phyloP scores from a whole-genome alignment of 768 basidiomycete species.

The Lentinula aciculospora region DNA sequence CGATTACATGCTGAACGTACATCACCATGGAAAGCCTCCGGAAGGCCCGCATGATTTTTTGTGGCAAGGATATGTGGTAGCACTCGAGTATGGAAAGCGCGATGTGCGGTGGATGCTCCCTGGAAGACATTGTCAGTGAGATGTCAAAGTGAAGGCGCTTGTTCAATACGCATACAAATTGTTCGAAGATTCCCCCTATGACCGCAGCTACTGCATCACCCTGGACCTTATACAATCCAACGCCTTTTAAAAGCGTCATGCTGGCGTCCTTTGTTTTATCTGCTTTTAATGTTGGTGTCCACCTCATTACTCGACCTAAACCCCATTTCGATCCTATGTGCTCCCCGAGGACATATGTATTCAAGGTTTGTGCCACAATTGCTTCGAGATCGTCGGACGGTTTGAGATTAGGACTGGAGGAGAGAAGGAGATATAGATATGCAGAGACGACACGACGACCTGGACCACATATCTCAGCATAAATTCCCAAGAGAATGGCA shows the following conservation, averaged over 20 bases:
- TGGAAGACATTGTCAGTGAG: slow-evolving; percentile 15
- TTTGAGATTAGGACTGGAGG: slow-evolving; percentile 42
- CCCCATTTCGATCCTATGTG: slow-evolving; percentile 73
- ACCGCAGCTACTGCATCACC: slow-evolving; percentile 75
- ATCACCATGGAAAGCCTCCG: slow-evolving; percentile 42
- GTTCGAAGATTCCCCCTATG: slow-evolving; percentile 71
- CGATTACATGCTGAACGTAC: slow-evolving; percentile 35
- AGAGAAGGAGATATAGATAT: slow-evolving; percentile 69
- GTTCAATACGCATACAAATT: slow-evolving; percentile 54
- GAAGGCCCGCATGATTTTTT: slow-evolving; percentile 29
- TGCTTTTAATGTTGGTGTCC: slow-evolving; percentile 55
- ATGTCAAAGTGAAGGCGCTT: neutral
- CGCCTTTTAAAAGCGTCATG: slow-evolving; percentile 36
- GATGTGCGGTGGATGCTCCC: slow-evolving; percentile 44
- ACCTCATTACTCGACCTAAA: slow-evolving; percentile 65
- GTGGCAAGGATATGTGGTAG: slow-evolving; percentile 35
- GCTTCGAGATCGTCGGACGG: slow-evolving; percentile 52
- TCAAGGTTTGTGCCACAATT: slow-evolving; percentile 51
- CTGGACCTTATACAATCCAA: slow-evolving; percentile 73
- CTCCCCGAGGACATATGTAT: slow-evolving; percentile 69
- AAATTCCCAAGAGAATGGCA: neutral
- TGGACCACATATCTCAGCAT: slow-evolving; percentile 19
- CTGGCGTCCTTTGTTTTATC: slow-evolving; percentile 24
- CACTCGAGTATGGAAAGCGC: slow-evolving; percentile 44
- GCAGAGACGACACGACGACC: slow-evolving; percentile 75